phyloP scores from a whole-genome alignment of 768 basidiomycete species.

The Tulasnella sp. region DNA sequence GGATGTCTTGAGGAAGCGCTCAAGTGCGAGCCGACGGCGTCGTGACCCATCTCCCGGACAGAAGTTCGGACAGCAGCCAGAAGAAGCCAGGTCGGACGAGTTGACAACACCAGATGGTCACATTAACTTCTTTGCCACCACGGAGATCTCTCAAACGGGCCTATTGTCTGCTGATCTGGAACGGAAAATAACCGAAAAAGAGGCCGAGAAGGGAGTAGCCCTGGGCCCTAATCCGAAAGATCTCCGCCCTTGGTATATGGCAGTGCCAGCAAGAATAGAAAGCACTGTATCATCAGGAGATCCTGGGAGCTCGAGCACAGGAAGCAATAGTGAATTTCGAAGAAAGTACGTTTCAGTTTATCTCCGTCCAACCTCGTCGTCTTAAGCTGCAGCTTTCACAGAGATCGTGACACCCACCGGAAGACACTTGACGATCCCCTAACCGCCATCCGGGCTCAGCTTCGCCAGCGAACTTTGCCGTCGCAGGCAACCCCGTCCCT shows the following conservation, averaged over 20 bases:
- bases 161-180: conserved; percentile 2
- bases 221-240: conserved; percentile 77
- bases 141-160: conserved; percentile 60
- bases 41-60: neutral
- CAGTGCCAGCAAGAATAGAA: neutral
- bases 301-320: neutral
- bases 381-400: neutral
- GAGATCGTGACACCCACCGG: neutral
- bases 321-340: neutral
- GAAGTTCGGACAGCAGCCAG: neutral
- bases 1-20: conserved; percentile 50
- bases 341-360: conserved; percentile 20
- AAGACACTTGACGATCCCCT: conserved; percentile 28
- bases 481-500: neutral
- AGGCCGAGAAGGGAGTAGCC: conserved; percentile 71
- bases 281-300: neutral
- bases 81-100: conserved; percentile 7
- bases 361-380: neutral
- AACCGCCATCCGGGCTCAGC: neutral
- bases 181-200: conserved; percentile 39
- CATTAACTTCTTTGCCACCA: conserved; percentile 81
- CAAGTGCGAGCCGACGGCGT: neutral
- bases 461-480: neutral
- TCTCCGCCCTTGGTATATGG: conserved; percentile 76
- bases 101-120: conserved; percentile 54